Base-by-base conservation (phyloP, 2,329 filamentous ascomycete genomes). In the Cladosporium sphaerospermum region DNA sequence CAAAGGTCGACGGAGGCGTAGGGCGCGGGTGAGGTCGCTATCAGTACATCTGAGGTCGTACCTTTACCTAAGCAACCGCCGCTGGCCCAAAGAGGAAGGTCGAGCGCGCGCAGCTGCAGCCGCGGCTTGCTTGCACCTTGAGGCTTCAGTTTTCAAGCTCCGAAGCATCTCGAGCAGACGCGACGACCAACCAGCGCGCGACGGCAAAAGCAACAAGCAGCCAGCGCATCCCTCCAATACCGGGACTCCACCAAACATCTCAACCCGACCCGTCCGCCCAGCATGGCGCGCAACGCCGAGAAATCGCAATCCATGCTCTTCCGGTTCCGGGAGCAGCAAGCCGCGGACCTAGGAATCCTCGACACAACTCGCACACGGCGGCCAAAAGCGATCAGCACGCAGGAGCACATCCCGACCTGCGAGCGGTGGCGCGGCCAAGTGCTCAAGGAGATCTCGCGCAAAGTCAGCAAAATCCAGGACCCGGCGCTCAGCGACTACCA, bases 251-350 rank as follows among this genome's bases (percentile, higher is more conserved):
- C n/a, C 42, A 45, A 18, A 23, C 7, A 28, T 7, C 23, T 7
- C 4, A 28, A 28, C 7, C 23, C 23, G 23, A 28, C 23, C 23
- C 23, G 23, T 28, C 18, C 23, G 9, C 28, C 18, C 37, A 53
- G 10, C 28, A 68, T 68, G 92, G 91, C 92, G 67, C 92, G 92
- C 68, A 96, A 97, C 73, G 92, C 89, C 43, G 92, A 97, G 80
- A 99, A 97, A 73, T 92, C 93, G 66, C 93, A 99, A 78, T 96
- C 91, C 45, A 99, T 99, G 92, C 92, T 99, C 72, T 99, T 96
- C 78, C 92, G 93, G 79, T 99, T 99, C 79, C 89, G 93, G 71
- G 93, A 95, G 67, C 88, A 92, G 64, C 93, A 97, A 81, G 92
- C 92, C 61, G 89, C 90, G 59, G 91, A 96, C 74, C 81, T 96